Evolutionary conservation across 2,329 filamentous ascomycete species (phyloP).

Genomic region (Penicillium paneum): DNA sequence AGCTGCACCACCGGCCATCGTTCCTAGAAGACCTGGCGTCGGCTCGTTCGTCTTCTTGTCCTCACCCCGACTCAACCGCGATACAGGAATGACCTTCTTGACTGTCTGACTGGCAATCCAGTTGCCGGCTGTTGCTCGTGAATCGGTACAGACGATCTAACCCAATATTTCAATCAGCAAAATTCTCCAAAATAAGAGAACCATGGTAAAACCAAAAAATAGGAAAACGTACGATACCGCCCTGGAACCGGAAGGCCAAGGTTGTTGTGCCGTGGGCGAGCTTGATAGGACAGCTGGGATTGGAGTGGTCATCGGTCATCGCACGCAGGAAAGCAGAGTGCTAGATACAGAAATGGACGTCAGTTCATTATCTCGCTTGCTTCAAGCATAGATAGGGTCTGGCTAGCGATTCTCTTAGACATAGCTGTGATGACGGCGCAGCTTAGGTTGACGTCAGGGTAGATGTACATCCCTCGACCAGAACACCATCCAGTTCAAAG

Average conservation of each 20-base stretch:
- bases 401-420: neutral
- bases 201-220: neutral
- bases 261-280: constrained; percentile 98
- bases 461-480: neutral
- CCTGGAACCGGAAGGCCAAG: constrained; percentile 95
- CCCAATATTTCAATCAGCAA: neutral
- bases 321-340: constrained; percentile 92
- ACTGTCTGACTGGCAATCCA: constrained; percentile 99
- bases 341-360: constrained; percentile 45
- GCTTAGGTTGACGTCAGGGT: constrained; percentile 14
- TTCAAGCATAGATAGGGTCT: neutral
- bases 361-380: constrained; percentile 1
- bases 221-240: constrained; percentile 64
- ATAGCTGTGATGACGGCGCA: constrained; percentile 5
- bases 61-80: constrained; percentile 39
- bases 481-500: constrained; percentile 4
- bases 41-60: constrained; percentile 36
- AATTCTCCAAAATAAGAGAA: neutral
- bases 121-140: constrained; percentile 91
- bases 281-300: constrained; percentile 97
- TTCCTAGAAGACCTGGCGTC: constrained; percentile 68
- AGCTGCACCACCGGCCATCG: constrained; percentile 97
- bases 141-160: constrained; percentile 92
- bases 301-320: constrained; percentile 94
- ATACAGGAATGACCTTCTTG: constrained; percentile 85